Evolutionary conservation across 768 basidiomycete species (phyloP).

Genomic region (Psilocybe azurescens): DNA sequence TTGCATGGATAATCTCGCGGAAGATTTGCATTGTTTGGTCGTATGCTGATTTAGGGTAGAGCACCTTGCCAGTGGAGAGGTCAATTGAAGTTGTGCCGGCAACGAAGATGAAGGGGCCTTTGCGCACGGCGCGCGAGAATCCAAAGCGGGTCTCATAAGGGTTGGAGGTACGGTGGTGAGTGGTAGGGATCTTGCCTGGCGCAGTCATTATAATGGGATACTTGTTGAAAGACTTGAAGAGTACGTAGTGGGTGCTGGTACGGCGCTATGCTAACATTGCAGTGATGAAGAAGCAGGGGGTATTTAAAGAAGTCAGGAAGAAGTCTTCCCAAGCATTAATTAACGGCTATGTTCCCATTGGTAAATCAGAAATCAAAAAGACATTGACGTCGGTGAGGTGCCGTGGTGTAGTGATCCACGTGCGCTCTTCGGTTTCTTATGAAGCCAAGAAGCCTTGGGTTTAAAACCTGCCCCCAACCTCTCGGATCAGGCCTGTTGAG

Average conservation of each 20-base stretch:
- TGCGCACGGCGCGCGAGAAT: constrained; percentile 55
- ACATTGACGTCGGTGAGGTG: too few species aligned
- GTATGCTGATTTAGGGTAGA: constrained; percentile 50
- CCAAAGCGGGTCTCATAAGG: constrained; percentile 57
- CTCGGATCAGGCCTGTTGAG: too few species aligned
- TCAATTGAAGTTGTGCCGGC: constrained; percentile 59
- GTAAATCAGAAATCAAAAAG: too few species aligned
- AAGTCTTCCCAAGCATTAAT: too few species aligned
- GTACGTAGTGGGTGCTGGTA: background rate
- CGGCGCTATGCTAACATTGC: too few species aligned
- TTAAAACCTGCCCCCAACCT: too few species aligned
- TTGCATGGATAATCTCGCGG: constrained; percentile 47
- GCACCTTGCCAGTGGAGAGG: constrained; percentile 40
- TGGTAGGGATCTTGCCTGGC: background rate
- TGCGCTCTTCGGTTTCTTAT: too few species aligned
- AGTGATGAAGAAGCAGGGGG: too few species aligned
- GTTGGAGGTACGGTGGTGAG: constrained; percentile 32
- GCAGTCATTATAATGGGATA: background rate
- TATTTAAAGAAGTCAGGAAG: too few species aligned
- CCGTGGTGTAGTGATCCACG: too few species aligned
- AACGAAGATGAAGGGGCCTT: constrained; percentile 57
- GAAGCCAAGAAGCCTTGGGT: too few species aligned
- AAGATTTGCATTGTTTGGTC: constrained; percentile 50
- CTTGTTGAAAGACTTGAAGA: background rate
- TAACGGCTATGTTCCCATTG: too few species aligned